These are phyloP conservation scores for Annona cherimola DNA, from an alignment of 164 flowering plant species.

Conservation along the genomic window DNA sequence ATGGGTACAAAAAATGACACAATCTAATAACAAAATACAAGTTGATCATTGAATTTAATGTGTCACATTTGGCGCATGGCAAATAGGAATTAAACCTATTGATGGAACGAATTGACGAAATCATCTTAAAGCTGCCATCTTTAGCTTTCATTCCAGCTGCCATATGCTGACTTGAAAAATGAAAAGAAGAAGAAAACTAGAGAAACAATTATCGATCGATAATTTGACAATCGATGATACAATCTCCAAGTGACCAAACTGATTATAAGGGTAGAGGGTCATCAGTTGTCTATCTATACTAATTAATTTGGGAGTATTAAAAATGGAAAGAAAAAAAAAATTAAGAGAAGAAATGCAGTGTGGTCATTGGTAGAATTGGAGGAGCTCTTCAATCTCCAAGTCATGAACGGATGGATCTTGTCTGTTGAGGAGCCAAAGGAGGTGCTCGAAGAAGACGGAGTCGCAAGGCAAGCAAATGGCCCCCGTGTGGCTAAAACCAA, in stretches of 20 bases:
- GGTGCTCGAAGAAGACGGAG: conserved; percentile 15
- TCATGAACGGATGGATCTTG: conserved; percentile 11
- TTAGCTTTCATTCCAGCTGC: neutral
- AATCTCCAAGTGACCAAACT: neutral
- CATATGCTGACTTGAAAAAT: neutral
- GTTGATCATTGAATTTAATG: no score
- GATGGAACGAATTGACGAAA: no score
- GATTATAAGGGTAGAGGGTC: neutral
- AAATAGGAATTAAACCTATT: no score
- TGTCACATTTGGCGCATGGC: no score
- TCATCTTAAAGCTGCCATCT: no score
- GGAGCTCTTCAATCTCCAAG: conserved; percentile 10
- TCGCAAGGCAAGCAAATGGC: conserved; percentile 16
- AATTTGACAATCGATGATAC: neutral
- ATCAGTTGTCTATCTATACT: neutral
- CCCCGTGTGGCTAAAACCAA: conserved; percentile 10
- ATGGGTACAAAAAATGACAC: no score
- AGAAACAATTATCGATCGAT: no score
- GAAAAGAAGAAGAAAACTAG: neutral
- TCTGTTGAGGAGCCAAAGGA: conserved; percentile 15
- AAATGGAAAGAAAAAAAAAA: neutral
- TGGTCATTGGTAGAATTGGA: conserved; percentile 6
- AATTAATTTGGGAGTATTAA: neutral
- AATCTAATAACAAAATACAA: no score
- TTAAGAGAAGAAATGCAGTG: neutral